phyloP scores from a whole-genome alignment of 345 rosid genomes.

The Trapa bicornis region DNA sequence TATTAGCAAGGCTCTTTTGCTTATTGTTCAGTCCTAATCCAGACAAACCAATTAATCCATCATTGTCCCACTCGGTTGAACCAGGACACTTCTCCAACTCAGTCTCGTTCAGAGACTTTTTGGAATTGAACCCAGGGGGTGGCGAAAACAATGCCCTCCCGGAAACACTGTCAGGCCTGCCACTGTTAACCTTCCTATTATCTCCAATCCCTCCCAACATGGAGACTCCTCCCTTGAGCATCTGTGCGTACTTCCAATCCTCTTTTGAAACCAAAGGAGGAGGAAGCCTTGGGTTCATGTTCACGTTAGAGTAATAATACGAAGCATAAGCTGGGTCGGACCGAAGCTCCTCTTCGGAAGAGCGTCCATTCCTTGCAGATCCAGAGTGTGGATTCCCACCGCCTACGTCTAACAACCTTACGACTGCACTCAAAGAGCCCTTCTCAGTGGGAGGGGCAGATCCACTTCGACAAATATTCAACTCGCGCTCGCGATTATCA shows the following conservation, averaged over 20 bases:
- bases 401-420: conserved; percentile 44
- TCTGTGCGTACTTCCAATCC: conserved; percentile 64
- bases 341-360: conserved; percentile 61
- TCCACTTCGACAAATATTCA: conserved; percentile 66
- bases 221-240: conserved; percentile 39
- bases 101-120: conserved; percentile 38
- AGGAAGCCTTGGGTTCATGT: conserved; percentile 80
- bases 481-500: conserved; percentile 30
- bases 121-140: conserved; percentile 71
- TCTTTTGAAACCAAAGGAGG: conserved; percentile 77
- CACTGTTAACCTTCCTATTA: conserved; percentile 29
- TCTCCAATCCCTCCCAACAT: conserved; percentile 43
- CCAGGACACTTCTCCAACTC: conserved; percentile 29
- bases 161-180: conserved; percentile 24
- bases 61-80: conserved; percentile 62
- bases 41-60: conserved; percentile 64
- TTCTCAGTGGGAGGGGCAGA: conserved; percentile 93
- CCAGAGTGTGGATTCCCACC: conserved; percentile 18
- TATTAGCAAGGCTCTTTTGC: conserved; percentile 64
- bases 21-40: conserved; percentile 56
- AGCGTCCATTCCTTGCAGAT: conserved; percentile 12
- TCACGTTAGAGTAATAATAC: conserved; percentile 59
- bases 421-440: conserved; percentile 63
- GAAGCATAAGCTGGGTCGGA: conserved; percentile 64
- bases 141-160: conserved; percentile 45